Conservation (phyloP, 495 filamentous ascomycete species). For the Penicillium bovifimosum region DNA sequence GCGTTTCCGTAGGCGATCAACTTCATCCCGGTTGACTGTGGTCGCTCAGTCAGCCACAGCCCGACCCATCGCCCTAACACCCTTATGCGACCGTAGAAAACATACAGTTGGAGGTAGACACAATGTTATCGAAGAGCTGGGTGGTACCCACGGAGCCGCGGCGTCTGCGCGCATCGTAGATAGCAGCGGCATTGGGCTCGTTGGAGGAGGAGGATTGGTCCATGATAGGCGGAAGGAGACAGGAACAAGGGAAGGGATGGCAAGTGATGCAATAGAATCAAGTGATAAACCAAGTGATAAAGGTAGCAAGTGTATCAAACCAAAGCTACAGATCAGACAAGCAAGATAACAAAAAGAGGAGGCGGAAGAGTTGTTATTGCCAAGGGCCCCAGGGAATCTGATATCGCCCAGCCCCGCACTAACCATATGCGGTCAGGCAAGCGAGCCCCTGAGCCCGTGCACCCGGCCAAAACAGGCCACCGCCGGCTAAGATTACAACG, state of each 20-base stretch:
- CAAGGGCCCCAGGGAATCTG: slow-evolving; percentile 30
- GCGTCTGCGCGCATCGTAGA: slow-evolving; percentile 46
- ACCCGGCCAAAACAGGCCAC: slow-evolving; percentile 42
- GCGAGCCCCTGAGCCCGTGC: slow-evolving; percentile 49
- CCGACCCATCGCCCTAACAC: not conserved
- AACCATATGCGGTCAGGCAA: slow-evolving; percentile 39
- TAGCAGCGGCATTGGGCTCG: slow-evolving; percentile 45
- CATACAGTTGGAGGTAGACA: slow-evolving; percentile 93
- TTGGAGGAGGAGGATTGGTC: slow-evolving; percentile 22
- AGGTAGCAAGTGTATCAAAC: not conserved
- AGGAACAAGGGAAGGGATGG: not conserved
- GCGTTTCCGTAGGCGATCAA: slow-evolving; percentile 88
- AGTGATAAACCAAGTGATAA: not conserved
- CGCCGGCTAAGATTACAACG: slow-evolving; percentile 50
- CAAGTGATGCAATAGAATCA: not conserved
- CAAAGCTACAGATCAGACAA: not conserved
- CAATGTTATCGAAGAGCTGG: slow-evolving; percentile 88
- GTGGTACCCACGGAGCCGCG: slow-evolving; percentile 70
- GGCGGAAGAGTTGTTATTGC: slow-evolving; percentile 1
- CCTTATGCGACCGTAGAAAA: slow-evolving; percentile 7
- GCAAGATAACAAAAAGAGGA: not conserved
- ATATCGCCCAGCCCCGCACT: slow-evolving; percentile 47
- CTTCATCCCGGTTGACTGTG: slow-evolving; percentile 91
- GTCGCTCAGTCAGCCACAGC: slow-evolving; percentile 16
- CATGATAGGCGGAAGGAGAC: slow-evolving; percentile 20